Evolutionary conservation across 768 basidiomycete species (phyloP).

Genomic region (Trametes cinnabarina): DNA sequence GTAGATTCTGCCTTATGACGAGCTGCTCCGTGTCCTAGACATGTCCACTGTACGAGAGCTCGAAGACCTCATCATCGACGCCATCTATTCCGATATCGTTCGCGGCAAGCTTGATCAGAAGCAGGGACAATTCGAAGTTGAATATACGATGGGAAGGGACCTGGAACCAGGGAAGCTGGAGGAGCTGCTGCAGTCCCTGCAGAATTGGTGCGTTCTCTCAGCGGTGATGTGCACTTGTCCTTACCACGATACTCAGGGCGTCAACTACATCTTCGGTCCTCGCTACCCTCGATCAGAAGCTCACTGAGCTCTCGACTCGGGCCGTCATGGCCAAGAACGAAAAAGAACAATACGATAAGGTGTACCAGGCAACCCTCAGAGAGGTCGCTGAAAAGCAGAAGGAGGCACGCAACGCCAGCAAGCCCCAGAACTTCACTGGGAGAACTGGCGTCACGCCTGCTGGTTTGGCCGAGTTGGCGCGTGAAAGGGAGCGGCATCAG

Average conservation of each 20-base stretch:
- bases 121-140: slow-evolving; percentile 83
- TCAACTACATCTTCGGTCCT: slow-evolving; percentile 70
- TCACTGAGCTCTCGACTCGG: slow-evolving; percentile 52
- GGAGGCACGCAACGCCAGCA: slow-evolving; percentile 31
- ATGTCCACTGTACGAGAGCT: slow-evolving; percentile 82
- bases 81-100: slow-evolving; percentile 88
- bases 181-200: slow-evolving; percentile 55
- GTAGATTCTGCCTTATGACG: slow-evolving; percentile 80
- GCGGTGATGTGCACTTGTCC: slow-evolving; percentile 3
- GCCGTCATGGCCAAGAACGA: slow-evolving; percentile 38
- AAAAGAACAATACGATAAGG: slow-evolving; percentile 56
- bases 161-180: slow-evolving; percentile 73
- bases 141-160: slow-evolving; percentile 91
- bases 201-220: slow-evolving; percentile 56
- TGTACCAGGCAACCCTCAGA: slow-evolving; percentile 51
- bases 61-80: slow-evolving; percentile 96
- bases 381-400: slow-evolving; percentile 66
- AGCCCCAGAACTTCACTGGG: slow-evolving; percentile 12
- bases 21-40: slow-evolving; percentile 67
- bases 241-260: slow-evolving; percentile 48
- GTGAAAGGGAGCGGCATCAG: slow-evolving; percentile 16
- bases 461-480: slow-evolving; percentile 20
- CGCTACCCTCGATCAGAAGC: slow-evolving; percentile 67
- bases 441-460: slow-evolving; percentile 23
- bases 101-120: slow-evolving; percentile 93